phyloP scores from a whole-genome alignment of 2,329 filamentous ascomycete species.

The Tolypocladium pustulatum region DNA sequence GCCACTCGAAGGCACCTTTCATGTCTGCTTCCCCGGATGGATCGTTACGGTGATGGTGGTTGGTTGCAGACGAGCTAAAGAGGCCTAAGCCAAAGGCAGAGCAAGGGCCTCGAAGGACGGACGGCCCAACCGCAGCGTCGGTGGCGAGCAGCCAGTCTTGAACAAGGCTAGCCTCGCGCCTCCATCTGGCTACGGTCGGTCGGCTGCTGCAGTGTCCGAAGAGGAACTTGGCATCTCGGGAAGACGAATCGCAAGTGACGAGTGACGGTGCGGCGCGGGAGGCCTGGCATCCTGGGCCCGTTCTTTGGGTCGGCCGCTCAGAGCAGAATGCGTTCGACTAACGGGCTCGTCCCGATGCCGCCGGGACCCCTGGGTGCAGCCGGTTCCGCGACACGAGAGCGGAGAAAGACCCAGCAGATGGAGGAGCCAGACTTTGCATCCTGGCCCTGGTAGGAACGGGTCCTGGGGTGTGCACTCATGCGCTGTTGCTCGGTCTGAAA shows the following conservation, averaged over 20 bases:
- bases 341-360: slow-evolving; percentile 8
- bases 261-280: neutral
- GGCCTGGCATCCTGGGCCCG: neutral
- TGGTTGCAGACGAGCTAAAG: neutral
- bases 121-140: slow-evolving; percentile 4
- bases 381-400: slow-evolving; percentile 6
- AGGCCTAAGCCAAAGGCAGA: neutral
- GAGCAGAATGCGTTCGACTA: neutral
- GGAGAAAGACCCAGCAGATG: neutral
- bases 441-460: neutral
- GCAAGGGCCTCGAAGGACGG: neutral
- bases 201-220: neutral
- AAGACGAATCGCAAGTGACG: neutral
- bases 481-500: neutral
- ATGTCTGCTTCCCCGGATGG: neutral
- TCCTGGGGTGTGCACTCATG: neutral
- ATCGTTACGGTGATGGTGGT: neutral
- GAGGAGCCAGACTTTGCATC: neutral
- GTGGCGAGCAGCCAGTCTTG: slow-evolving; percentile 3
- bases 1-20: no score
- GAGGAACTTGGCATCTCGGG: neutral
- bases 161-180: slow-evolving; percentile 1
- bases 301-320: neutral
- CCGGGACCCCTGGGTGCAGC: slow-evolving; percentile 5
- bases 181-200: neutral